Evolutionary conservation across 106 monocot species (phyloP), one percentile per base, ranked within the genome.

Genomic region (Apostasia ramifera): DNA sequence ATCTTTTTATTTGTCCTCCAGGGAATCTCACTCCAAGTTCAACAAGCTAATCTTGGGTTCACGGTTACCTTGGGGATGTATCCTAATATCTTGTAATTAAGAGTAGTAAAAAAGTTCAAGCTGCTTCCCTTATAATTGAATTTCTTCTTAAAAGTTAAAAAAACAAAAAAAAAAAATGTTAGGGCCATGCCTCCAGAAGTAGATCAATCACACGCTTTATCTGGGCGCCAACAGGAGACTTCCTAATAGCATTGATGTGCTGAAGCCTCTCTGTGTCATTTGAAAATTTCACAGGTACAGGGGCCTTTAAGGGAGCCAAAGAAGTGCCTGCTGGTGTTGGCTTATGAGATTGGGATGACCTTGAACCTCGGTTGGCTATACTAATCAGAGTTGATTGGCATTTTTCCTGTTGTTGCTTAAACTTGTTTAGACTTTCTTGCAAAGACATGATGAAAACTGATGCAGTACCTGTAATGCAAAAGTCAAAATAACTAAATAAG

Each of bases 231-330:
- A 86, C 85, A 44, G 95, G 88, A 46, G 88, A 86, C 70, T 95
- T 95, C 68, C 88, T 74, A 59, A 95, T 91, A 9, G 78, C 39
- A 68, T 94, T 88, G 58, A 94, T 94, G 67, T 94, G 91, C 58
- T 91, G 91, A 54, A 94, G 85, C 76, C 94, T 88, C 67, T 94
- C 91, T 0, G 94, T 91, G 57, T 94, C 94, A 77, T 85, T 88
- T 51, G 94, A 94, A 59, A 94, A 94, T 69, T 91, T 94, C 9
- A 88, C 74, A 46, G 84, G 71, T 7, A 67, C 14, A 43, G 69
- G 59, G 54, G 76, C 55, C 65, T 83, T 88, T 53, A 80, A 15
- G 9, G 84, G 74, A 13, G 70, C 53, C 5, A 67, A 48, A 54
- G 69, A 66, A 57, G 66, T 63, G 71, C 57, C 61, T 37, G 61